Evolutionary conservation across 2,329 filamentous ascomycete genomes (phyloP).

Genomic region (Trichoderma sp.): DNA sequence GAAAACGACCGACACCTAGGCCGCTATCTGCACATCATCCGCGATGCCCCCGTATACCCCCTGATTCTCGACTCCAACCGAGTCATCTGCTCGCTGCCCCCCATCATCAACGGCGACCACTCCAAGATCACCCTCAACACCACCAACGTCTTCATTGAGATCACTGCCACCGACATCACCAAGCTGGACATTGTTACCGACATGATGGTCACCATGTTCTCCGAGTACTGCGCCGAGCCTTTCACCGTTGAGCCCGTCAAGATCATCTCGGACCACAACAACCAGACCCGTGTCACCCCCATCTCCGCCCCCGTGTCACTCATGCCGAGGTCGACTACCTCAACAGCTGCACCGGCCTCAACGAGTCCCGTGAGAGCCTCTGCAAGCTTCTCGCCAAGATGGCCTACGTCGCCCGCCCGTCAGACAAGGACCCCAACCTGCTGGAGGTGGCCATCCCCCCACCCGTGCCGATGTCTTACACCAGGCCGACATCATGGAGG

Average conservation of each 20-base stretch:
- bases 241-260: conserved; percentile 95
- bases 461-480: conserved; percentile 94
- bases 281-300: conserved; percentile 75
- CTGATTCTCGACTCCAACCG: conserved; percentile 91
- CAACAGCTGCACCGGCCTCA: conserved; percentile 86
- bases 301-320: conserved; percentile 73
- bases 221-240: conserved; percentile 79
- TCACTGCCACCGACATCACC: conserved; percentile 92
- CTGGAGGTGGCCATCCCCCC: conserved; percentile 83
- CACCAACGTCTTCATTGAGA: conserved; percentile 94
- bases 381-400: conserved; percentile 84
- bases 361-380: conserved; percentile 71
- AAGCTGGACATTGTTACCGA: conserved; percentile 96
- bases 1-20: conserved; percentile 92
- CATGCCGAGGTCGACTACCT: conserved; percentile 90
- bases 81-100: conserved; percentile 87
- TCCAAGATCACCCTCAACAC: conserved; percentile 94
- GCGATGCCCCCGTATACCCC: conserved; percentile 90
- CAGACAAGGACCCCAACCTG: conserved; percentile 65
- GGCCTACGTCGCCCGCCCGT: conserved; percentile 80
- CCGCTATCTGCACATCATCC: conserved; percentile 90
- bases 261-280: conserved; percentile 90
- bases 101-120: conserved; percentile 96
- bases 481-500: conserved; percentile 98
- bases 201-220: conserved; percentile 98